Base-by-base conservation (phyloP, 352 stramenopile genomes). In the Thraustotheca clavata region DNA sequence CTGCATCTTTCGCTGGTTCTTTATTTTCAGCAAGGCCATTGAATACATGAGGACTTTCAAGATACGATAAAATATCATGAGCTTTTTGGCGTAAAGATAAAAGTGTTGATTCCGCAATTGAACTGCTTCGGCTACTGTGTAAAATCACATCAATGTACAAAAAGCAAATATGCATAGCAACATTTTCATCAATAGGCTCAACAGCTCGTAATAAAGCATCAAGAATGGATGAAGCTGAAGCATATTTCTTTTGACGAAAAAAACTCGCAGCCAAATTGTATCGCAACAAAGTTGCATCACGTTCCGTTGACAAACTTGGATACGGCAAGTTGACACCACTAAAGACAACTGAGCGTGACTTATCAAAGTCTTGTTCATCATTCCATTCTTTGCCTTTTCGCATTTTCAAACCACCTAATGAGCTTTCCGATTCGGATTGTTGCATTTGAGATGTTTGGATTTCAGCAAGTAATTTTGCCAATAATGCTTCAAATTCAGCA, bases 81-180 rank as follows among this genome's bases (percentile, higher is more conserved):
- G 88, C 86, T 62, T 96, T 92, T 70, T 94, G 90, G 18, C 83
- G 74, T 46, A 91, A 82, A 50, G 72, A 71, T 8, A 67, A 72
- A 20, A 73, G 80, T 87, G 84, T 60, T 70, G 73, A 59, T 41
- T 97, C 87, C 0, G 87, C 87, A 47, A 73, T 81, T 14, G 95
- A 86, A 60, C 87, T 89, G 33, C 86, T 85, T 7, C 87, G 81
- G 24, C 80, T 90, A 62, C 86, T 95, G 70, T 96, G 87, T 62
- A 96, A 70, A 32, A 97, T 88, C 38, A 97, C 83, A 70, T 97
- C 90, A 32, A 97, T 69, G 61, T 96, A 93, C 62, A 97, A 69
- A 68, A 97, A 96, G 76, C 88, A 95, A 36, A 96, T 87, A 75
- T 96, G 87, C 82, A 97, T 95, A 12, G 88, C 88, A 47, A 97